Evolutionary conservation across 257 asterid species (phyloP), one percentile per base, ranked within the genome.

Genomic region (Fraxinus americana): DNA sequence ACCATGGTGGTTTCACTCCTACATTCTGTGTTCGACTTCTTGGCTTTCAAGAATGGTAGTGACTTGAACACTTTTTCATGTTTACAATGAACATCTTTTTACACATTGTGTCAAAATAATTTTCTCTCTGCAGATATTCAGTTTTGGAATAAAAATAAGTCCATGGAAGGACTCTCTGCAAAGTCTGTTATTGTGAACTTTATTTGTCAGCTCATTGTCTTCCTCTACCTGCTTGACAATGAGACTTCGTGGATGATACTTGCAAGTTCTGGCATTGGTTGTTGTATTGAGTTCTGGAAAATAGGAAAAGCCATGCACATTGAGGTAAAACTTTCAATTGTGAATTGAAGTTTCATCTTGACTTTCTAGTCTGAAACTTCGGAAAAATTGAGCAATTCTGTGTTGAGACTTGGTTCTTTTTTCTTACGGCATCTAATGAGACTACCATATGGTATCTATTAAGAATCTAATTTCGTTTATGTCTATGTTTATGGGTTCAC

Each of bases 201-300:
- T 81, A 63, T 95, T 78, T 88, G 94, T 85, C 99, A 95, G 87
- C 87, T 95, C 32, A 85, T 95, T 74, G 93, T 95, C 72, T 95
- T 95, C 91, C 97, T 95, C 43, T 95, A 95, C 84, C 82, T 95
- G 82, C 98, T 95, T 45, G 98, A 95, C 91, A 95, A 95, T 86
- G 98, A 95, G 57, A 95, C 99, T 45, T 95, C 99, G n/a, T 95
- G 99, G 99, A 95, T 95, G 99, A 93, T 95, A 86, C 99, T 95
- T 76, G 98, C 93, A 79, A 95, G 99, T 87, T 91, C 99, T 80
- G 99, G 99, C 79, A 57, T 95, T 85, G 99, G 99, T 80, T 90
- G 96, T 89, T 91, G 97, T 84, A 95, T 95, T 82, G 99, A 95
- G 93, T 95, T 95, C 85, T 95, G 99, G 99, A 95, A 95, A 89